Conservation (phyloP, 352 stramenopile genomes). For the Globisporangium nagaii region DNA sequence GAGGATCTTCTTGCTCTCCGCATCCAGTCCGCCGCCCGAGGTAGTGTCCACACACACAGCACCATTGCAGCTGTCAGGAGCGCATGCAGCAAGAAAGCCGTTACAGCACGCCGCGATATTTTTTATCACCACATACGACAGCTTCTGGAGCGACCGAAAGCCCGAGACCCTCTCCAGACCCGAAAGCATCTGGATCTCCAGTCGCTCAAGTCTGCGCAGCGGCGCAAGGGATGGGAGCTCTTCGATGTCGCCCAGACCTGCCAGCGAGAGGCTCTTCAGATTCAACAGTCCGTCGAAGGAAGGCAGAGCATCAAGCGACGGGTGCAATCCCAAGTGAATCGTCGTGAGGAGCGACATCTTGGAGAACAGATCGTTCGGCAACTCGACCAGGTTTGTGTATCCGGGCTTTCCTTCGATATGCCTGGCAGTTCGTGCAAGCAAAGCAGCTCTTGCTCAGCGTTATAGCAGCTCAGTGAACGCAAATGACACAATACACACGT, state of each 20-base stretch:
- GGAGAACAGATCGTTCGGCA: constrained; percentile 26
- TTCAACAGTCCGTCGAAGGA: constrained; percentile 19
- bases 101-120: not conserved
- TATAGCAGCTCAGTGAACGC: too few relatives aligned
- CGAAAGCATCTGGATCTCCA: constrained; percentile 16
- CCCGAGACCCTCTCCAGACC: constrained; percentile 13
- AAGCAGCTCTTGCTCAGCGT: not conserved
- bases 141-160: not conserved
- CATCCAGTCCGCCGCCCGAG: too few relatives aligned
- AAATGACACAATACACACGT: too few relatives aligned
- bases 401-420: constrained; percentile 31
- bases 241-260: constrained; percentile 9
- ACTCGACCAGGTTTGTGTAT: constrained; percentile 11
- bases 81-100: too few relatives aligned
- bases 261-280: constrained; percentile 30
- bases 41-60: too few relatives aligned
- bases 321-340: constrained; percentile 28
- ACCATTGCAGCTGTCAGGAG: too few relatives aligned
- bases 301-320: constrained; percentile 15
- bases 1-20: too few relatives aligned
- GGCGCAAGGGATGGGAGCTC: constrained; percentile 19
- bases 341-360: constrained; percentile 24
- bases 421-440: constrained; percentile 7
- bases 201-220: not conserved
- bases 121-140: not conserved